Evolutionary conservation across 2,329 filamentous ascomycete species (phyloP).

Genomic region (Fusarium domesticum): DNA sequence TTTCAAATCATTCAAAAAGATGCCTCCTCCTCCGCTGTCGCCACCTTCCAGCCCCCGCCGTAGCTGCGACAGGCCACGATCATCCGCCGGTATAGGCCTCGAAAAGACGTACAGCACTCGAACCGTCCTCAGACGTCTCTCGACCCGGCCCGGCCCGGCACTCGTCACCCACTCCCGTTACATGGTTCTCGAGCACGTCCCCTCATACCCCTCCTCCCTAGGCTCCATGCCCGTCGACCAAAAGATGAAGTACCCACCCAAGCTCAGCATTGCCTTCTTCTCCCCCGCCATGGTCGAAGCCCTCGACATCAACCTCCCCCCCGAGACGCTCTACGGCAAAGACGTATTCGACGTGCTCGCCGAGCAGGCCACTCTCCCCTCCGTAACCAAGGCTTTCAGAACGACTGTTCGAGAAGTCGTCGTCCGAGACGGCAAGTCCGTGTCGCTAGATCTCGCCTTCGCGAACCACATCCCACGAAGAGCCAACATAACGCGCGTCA

Average conservation of each 20-base stretch:
- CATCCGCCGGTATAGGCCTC: constrained; percentile 18
- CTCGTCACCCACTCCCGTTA: constrained; percentile 33
- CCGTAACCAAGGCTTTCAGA: constrained; percentile 45
- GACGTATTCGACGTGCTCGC: constrained; percentile 56
- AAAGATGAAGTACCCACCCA: constrained; percentile 27
- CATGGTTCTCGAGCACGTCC: constrained; percentile 31
- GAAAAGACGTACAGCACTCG: constrained; percentile 30
- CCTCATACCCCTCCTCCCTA: constrained; percentile 22
- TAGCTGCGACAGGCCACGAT: constrained; percentile 25
- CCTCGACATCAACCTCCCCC: constrained; percentile 40
- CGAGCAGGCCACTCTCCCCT: constrained; percentile 43
- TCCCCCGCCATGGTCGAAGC: constrained; percentile 47
- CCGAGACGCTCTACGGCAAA: constrained; percentile 40
- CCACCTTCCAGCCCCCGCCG: constrained; percentile 27
- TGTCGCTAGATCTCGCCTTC: constrained; percentile 30
- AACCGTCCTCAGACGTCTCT: constrained; percentile 22
- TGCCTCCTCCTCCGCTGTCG: constrained; percentile 21
- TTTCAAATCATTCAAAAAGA: constrained; percentile 36
- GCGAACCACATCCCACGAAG: constrained; percentile 28
- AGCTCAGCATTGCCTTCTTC: constrained; percentile 45
- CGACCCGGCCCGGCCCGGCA: constrained; percentile 19
- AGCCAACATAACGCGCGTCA: constrained; percentile 20
- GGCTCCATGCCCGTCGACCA: constrained; percentile 28
- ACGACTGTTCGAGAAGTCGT: constrained; percentile 41
- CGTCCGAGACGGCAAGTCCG: constrained; percentile 36